phyloP scores from a whole-genome alignment of 495 filamentous ascomycete species.

The Wilcoxina mikolae region DNA sequence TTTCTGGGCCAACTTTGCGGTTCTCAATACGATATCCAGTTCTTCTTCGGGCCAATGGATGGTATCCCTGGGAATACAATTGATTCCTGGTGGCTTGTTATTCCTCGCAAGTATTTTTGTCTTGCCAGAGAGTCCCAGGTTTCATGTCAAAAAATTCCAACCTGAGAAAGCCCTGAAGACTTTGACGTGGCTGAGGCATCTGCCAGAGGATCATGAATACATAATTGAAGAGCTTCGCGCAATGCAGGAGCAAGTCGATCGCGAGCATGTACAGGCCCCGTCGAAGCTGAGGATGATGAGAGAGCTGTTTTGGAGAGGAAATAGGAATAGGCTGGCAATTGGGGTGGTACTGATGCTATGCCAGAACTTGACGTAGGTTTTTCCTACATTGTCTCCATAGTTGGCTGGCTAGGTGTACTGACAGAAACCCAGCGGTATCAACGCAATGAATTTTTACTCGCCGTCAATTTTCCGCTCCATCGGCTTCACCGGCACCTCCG shows the following conservation, averaged over 20 bases:
- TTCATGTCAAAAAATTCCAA: conserved; percentile 37
- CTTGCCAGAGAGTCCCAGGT: conserved; percentile 42
- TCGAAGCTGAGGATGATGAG: conserved; percentile 4
- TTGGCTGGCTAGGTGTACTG: not conserved
- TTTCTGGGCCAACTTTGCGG: conserved; percentile 45
- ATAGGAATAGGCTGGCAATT: conserved; percentile 15
- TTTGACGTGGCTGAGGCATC: conserved; percentile 32
- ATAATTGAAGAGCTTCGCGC: conserved; percentile 24
- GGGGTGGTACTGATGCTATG: conserved; percentile 36
- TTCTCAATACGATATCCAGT: conserved; percentile 8
- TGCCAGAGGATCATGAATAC: conserved; percentile 26
- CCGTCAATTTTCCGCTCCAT: conserved; percentile 37
- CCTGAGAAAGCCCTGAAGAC: conserved; percentile 35
- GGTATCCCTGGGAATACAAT: conserved; percentile 42
- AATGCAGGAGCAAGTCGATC: conserved; percentile 25
- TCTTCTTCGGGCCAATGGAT: conserved; percentile 36
- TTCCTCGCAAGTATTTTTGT: conserved; percentile 35
- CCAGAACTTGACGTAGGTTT: conserved; percentile 31
- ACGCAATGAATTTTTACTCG: conserved; percentile 40
- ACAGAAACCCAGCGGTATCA: conserved; percentile 21
- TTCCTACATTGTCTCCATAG: not conserved
- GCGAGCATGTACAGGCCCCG: conserved; percentile 7
- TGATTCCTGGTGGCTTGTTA: conserved; percentile 40
- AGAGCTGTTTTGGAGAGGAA: conserved; percentile 13
- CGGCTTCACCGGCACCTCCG: conserved; percentile 33